Evolutionary conservation across 2,329 filamentous ascomycete species (phyloP), one percentile per base, ranked within the genome.

Genomic region (Colletotrichum kahawae): DNA sequence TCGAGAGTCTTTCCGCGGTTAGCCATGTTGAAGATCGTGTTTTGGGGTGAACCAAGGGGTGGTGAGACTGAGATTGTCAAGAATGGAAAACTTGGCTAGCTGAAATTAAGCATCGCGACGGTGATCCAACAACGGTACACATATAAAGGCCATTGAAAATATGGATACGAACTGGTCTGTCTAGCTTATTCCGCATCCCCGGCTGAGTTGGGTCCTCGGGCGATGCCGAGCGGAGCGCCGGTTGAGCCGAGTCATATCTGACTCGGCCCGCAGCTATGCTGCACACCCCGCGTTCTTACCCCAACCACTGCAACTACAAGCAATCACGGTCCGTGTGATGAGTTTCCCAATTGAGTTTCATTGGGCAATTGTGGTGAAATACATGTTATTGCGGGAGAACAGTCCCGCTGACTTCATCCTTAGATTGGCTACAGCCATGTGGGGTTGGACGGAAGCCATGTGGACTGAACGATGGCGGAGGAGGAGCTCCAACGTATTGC

Each of bases 71-170:
- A 29, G 29, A 29, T 29, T 29, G 29, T 8, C 29, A 5, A 29
- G 8, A 29, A 2, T 5, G 29, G 29, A 29, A 29, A 29, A 5
- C 4, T 29, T 29, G 29, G 8, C 29, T 29, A 9, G 36, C 36
- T 14, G 16, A 43, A 43, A 43, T 8, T 0, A 2, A 1, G 0
- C 36, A 43, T n/a, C 38, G 38, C 16, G 38, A 43, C 9, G 1
- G 1, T n/a, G 38, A 43, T 43, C 0, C 16, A 1, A 43, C 8
- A 43, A 0, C 9, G 4, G 4, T n/a, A 0, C 4, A 18, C 38
- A 43, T 43, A 43, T 43, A 1, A 43, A 43, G 3, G 38, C 8
- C 2, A n/a, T 43, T n/a, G 16, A 7, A 18, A 5, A 43, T 4
- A 8, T 4, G 38, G 38, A n/a, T 7, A 14, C 38, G 38, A 18